A percentile compares a stretch with the other conserved stretches of the same genome.
These are phyloP conservation scores for Corymbia maculata DNA, from an alignment of 345 rosid genomes.

Conservation along the genomic window DNA sequence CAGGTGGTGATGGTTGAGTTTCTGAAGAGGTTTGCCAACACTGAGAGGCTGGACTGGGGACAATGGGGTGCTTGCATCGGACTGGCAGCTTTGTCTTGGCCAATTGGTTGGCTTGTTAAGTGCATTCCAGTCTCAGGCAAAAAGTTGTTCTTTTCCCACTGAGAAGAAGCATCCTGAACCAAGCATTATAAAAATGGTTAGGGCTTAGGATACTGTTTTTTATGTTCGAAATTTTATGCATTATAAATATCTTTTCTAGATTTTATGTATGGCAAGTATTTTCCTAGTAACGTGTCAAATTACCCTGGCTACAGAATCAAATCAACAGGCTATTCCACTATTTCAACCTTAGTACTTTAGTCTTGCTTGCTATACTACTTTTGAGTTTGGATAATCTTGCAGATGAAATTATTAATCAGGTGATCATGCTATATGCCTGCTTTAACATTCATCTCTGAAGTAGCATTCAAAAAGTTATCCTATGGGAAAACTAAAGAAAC, in stretches of 20 bases:
- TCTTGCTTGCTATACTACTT: neutral
- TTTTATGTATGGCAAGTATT: neutral
- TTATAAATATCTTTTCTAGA: neutral
- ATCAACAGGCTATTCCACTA: neutral
- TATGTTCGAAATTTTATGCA: neutral
- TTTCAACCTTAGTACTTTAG: neutral
- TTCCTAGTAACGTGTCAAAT: neutral
- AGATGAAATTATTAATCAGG: neutral
- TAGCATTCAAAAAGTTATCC: neutral
- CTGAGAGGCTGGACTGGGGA: constrained; percentile 56
- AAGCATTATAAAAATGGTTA: neutral
- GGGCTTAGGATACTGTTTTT: neutral
- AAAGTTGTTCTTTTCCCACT: neutral
- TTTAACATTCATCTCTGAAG: neutral
- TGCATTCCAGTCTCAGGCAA: constrained; percentile 37
- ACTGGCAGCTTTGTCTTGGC: constrained; percentile 59
- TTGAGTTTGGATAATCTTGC: neutral
- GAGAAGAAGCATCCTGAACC: neutral
- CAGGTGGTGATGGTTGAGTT: constrained; percentile 74
- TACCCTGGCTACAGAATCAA: neutral
- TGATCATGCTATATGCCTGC: neutral
- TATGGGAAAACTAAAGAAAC: neutral
- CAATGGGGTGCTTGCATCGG: constrained; percentile 63
- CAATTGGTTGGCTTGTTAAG: constrained; percentile 59
- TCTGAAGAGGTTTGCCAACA: constrained; percentile 57